Conservation (phyloP, 2,329 filamentous ascomycete genomes). For the Scytalidium sp. region DNA sequence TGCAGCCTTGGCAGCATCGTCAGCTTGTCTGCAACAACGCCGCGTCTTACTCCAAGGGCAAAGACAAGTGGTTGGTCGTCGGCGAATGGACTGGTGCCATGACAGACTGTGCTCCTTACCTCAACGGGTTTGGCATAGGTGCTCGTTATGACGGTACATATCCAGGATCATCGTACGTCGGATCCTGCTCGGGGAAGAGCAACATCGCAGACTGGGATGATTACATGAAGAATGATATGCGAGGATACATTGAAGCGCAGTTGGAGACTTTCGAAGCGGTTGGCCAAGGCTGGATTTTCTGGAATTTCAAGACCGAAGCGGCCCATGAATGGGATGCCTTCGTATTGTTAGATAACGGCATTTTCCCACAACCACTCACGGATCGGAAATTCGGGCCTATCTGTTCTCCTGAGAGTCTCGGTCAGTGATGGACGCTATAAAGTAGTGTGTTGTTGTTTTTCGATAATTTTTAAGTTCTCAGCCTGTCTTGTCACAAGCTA, state of each 20-base stretch:
- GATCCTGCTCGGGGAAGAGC: constrained; percentile 51
- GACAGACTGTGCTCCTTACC: constrained; percentile 54
- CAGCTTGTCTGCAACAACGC: constrained; percentile 53
- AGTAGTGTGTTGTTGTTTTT: too few species aligned
- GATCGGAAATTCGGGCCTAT: constrained; percentile 15
- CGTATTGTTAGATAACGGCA: constrained; percentile 42
- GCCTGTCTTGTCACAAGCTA: too few species aligned
- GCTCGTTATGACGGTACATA: constrained; percentile 56
- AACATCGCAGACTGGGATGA: constrained; percentile 42
- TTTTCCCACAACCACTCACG: constrained; percentile 45
- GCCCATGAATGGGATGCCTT: constrained; percentile 53
- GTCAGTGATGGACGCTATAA: too few species aligned
- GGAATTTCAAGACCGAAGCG: constrained; percentile 56
- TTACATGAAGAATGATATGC: constrained; percentile 40
- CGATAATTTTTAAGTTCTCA: too few species aligned
- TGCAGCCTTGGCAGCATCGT: constrained; percentile 50
- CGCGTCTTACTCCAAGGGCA: constrained; percentile 40
- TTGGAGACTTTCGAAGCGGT: constrained; percentile 47
- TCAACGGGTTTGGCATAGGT: constrained; percentile 56
- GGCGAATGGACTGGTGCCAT: constrained; percentile 69
- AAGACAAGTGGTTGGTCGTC: constrained; percentile 65
- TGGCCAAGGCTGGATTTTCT: constrained; percentile 53
- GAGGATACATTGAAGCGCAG: constrained; percentile 53
- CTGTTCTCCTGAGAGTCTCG: constrained; percentile 12
- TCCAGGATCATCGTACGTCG: constrained; percentile 42